Percentiles rank a stretch among this genome's conserved stretches.
Conservation (phyloP, 495 filamentous ascomycete genomes). For the Neurospora sp. region DNA sequence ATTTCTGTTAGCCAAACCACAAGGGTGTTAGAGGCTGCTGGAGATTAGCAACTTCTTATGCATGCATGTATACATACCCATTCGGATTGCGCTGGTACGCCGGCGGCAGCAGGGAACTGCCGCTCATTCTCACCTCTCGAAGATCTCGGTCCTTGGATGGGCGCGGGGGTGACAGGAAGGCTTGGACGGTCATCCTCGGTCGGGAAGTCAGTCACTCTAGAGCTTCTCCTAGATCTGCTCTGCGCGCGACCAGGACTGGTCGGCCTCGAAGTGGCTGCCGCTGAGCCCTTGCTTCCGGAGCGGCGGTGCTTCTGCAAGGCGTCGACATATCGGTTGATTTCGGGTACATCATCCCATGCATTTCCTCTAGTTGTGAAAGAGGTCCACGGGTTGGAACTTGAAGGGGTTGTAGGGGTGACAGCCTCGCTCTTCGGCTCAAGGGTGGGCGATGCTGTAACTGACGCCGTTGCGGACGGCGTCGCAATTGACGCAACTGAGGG, state of each 20-base stretch:
- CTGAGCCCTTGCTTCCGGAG: constrained; percentile 48
- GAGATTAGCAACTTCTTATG: constrained; percentile 30
- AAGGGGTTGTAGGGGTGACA: constrained; percentile 31
- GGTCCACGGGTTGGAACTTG: constrained; percentile 44
- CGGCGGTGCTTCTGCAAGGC: constrained; percentile 55
- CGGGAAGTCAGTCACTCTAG: constrained; percentile 77
- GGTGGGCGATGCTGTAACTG: constrained; percentile 26
- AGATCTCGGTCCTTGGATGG: constrained; percentile 41
- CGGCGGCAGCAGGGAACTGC: constrained; percentile 61
- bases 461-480: constrained; percentile 19
- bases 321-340: constrained; percentile 73
- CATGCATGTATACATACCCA: constrained; percentile 68
- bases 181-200: constrained; percentile 73
- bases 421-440: constrained; percentile 30
- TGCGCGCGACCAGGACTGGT: constrained; percentile 1
- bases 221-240: constrained; percentile 34
- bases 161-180: constrained; percentile 83
- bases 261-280: constrained; percentile 10
- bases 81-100: constrained; percentile 73
- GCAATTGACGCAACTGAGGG: constrained; percentile 10
- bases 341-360: constrained; percentile 79
- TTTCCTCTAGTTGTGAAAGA: constrained; percentile 53
- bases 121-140: constrained; percentile 37
- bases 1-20: constrained; percentile 47
- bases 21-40: constrained; percentile 41